Percentiles rank a stretch among this genome's conserved stretches.
Conservation (phyloP, 2,329 filamentous ascomycete species). For the Cercospora brassicicola region DNA sequence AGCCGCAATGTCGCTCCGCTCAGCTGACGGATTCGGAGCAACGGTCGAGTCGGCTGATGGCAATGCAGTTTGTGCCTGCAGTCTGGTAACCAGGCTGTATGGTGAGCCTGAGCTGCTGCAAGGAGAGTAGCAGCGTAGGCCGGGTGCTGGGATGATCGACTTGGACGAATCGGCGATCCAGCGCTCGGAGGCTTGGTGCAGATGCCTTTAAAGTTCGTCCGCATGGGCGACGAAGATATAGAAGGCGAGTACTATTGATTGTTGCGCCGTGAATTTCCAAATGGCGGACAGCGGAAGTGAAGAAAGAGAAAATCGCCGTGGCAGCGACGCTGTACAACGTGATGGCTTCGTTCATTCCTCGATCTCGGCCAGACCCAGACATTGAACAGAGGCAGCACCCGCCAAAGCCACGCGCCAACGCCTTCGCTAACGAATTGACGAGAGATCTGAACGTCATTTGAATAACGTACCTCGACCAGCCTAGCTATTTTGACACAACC, state of each 20-base stretch:
- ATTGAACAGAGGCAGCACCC: not conserved
- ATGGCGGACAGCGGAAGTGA: not conserved
- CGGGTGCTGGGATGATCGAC: conserved; percentile 4
- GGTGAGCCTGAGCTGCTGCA: conserved; percentile 8
- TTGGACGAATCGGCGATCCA: not conserved
- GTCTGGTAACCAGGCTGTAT: not conserved
- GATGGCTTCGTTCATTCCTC: not conserved
- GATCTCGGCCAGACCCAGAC: not conserved
- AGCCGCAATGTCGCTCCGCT: conserved; percentile 5
- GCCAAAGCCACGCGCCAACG: conserved; percentile 1
- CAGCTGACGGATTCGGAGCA: not conserved
- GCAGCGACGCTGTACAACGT: not conserved
- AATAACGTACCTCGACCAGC: not conserved
- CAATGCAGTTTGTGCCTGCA: not conserved
- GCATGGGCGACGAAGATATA: conserved; percentile 1
- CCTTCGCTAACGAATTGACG: not conserved
- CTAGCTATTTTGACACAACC: not conserved
- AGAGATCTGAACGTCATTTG: not conserved
- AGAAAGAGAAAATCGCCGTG: not conserved
- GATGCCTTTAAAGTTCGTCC: conserved; percentile 5
- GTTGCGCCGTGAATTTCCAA: not conserved
- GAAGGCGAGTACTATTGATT: conserved; percentile 6
- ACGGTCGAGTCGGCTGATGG: conserved; percentile 2
- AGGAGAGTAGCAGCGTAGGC: conserved; percentile 5
- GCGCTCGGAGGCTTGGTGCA: conserved; percentile 8